Base-by-base conservation (phyloP, 2,329 filamentous ascomycete genomes). In the Tolypocladium ovalisporum region DNA sequence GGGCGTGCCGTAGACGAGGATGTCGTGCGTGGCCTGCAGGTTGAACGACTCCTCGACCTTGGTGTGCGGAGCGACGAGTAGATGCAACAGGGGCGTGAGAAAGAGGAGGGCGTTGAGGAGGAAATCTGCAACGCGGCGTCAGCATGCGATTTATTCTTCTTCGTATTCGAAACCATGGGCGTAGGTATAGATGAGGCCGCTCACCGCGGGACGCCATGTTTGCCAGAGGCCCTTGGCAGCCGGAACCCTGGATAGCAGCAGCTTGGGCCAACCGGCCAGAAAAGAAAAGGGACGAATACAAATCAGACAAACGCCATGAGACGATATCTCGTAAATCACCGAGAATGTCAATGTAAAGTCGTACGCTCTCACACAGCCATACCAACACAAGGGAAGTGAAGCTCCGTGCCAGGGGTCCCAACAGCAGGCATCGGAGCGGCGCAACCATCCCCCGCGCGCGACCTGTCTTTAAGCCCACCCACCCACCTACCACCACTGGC, bases 11-110 rank as follows among this genome's bases (percentile, higher is more conserved):
- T 94, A 90, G 40, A 82, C 81, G 59, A 96, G 72, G 39, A 99
- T 87, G 70, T 99, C 94, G 72, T 97, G 94, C 3, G 86, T 82
- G 7, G 94, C 94, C 71, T 99, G 94, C 58, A 97, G 84, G 71
- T 96, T 96, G 81, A 99, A 97, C 0, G 93, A 97, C 73, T 99
- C 94, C 72, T 99, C 94, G 59, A 99, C 94, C 72, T 99, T 99
- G 58, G 92, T 97, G 75, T 95, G 93, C 1, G 94, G 94, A 13
- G 92, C 84, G 29, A 85, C 70, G 60, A 84, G 67, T 57, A 96
- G 83, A 71, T 96, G 89, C 56, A 88, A 57, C 2, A 78, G 70
- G 1, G 89, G 87, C 58, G 91, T 76, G 54, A 85, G 72, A 61
- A 85, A 66, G 59, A 74, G 67, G 51, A 72, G 61, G 29, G 62